Percentiles rank a stretch among this genome's conserved stretches.
Evolutionary conservation across 768 basidiomycete species (phyloP).

Genomic region (Russula sp.): DNA sequence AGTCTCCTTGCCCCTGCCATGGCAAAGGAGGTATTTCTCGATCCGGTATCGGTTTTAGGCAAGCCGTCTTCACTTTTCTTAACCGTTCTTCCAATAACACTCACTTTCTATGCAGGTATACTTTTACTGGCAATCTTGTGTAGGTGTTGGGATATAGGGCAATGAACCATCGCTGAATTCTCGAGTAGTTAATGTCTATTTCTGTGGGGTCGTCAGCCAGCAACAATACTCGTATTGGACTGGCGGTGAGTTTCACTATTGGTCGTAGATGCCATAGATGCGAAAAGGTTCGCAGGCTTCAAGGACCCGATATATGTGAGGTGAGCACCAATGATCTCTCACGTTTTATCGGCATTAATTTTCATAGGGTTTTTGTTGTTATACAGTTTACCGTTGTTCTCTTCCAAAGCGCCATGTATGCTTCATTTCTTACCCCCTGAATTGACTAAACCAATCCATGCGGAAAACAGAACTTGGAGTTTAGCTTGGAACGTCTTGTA

Average conservation of each 20-base stretch:
- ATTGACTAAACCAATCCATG: not conserved
- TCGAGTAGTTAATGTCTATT: not conserved
- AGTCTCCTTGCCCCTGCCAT: not conserved
- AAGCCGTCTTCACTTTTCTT: not conserved
- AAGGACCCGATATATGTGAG: not conserved
- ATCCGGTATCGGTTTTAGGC: not conserved
- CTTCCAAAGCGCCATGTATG: not conserved
- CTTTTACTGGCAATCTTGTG: not conserved
- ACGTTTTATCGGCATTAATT: not conserved
- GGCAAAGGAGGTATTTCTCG: not conserved
- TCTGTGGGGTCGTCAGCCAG: not conserved
- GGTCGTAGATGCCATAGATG: not conserved
- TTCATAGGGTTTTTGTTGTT: not conserved
- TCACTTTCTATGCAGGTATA: not conserved
- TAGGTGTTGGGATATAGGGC: not conserved
- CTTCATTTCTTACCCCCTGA: not conserved
- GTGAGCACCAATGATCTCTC: not conserved
- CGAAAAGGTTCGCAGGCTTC: not conserved
- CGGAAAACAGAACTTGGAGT: not conserved
- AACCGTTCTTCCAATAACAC: not conserved
- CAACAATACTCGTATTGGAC: conserved; percentile 6
- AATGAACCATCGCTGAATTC: not conserved
- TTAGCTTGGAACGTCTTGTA: conserved; percentile 5
- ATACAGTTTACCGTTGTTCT: not conserved
- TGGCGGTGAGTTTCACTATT: not conserved